Evolutionary conservation across 2,329 filamentous ascomycete species (phyloP).

Genomic region (Fusarium duplospermum): DNA sequence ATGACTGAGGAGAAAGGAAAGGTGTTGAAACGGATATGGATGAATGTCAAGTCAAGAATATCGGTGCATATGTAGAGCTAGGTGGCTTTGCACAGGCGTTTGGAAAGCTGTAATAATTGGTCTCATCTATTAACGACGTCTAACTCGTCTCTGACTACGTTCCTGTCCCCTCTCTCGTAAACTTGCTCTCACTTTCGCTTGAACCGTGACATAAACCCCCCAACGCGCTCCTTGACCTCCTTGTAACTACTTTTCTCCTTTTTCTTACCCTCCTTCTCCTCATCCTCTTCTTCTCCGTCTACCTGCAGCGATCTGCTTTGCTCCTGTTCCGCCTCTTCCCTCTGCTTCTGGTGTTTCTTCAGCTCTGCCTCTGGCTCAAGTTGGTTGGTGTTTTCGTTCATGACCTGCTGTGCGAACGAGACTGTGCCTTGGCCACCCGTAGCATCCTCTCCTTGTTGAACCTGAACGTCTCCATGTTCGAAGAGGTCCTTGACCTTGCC

Average conservation of each 20-base stretch:
- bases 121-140: neutral
- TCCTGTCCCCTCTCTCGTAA: neutral
- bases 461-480: slow-evolving; percentile 45
- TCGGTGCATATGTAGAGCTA: neutral
- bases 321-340: slow-evolving; percentile 24
- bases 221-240: neutral
- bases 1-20: neutral
- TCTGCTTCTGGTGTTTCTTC: slow-evolving; percentile 15
- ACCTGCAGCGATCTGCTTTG: neutral
- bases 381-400: slow-evolving; percentile 65
- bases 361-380: slow-evolving; percentile 56
- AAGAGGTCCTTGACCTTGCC: slow-evolving; percentile 66
- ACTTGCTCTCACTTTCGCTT: neutral
- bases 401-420: slow-evolving; percentile 62
- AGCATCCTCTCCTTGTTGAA: neutral
- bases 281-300: neutral
- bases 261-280: neutral
- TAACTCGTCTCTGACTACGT: neutral
- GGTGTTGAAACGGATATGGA: neutral
- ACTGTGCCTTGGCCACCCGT: slow-evolving; percentile 53
- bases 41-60: neutral
- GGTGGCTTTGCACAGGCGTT: neutral
- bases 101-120: neutral
- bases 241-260: slow-evolving; percentile 2
- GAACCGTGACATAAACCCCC: slow-evolving; percentile 27